These are phyloP conservation scores for Petasospora rhodanensis DNA, from an alignment of 1,139 yeast genomes.

Conservation along the genomic window DNA sequence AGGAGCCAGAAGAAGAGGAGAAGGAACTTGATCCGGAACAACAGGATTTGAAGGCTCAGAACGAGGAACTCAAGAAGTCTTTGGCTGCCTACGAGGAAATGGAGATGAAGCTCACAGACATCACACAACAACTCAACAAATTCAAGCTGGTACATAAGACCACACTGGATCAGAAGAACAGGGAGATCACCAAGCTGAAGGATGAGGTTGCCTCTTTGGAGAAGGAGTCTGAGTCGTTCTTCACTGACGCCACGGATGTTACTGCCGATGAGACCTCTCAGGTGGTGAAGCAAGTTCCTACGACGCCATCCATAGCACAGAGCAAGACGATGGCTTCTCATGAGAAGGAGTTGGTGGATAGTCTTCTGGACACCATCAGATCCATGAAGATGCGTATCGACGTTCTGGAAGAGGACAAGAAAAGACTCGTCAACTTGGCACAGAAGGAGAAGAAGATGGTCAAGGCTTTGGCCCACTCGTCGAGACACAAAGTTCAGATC, in stretches of 20 bases:
- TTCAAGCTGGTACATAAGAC: constrained; percentile 19
- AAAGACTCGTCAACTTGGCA: constrained; percentile 3
- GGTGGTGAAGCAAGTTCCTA: no score
- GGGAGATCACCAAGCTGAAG: constrained; percentile 16
- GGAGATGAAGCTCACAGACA: constrained; percentile 9
- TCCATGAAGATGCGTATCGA: constrained; percentile 18
- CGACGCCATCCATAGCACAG: no score
- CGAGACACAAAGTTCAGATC: constrained; percentile 16
- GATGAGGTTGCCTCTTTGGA: constrained; percentile 13
- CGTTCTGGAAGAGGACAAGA: constrained; percentile 12
- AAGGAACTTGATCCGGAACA: no score
- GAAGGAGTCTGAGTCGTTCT: constrained; percentile 13
- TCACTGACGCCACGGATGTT: constrained; percentile 7
- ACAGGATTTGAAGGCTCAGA: no score
- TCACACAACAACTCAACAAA: constrained; percentile 16
- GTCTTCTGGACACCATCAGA: constrained; percentile 19
- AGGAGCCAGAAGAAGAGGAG: constrained; percentile 4
- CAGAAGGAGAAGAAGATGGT: constrained; percentile 18
- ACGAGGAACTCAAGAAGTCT: constrained; percentile 1
- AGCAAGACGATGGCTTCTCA: no score
- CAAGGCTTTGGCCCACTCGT: constrained; percentile 12
- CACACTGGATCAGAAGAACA: constrained; percentile 15
- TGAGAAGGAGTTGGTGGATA: constrained; percentile 17
- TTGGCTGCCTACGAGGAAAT: constrained; percentile 5
- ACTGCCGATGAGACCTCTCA: constrained; percentile 17